Evolutionary conservation across 2,329 filamentous ascomycete genomes (phyloP), one percentile per base, ranked within the genome.

Genomic region (Alternaria dauci): DNA sequence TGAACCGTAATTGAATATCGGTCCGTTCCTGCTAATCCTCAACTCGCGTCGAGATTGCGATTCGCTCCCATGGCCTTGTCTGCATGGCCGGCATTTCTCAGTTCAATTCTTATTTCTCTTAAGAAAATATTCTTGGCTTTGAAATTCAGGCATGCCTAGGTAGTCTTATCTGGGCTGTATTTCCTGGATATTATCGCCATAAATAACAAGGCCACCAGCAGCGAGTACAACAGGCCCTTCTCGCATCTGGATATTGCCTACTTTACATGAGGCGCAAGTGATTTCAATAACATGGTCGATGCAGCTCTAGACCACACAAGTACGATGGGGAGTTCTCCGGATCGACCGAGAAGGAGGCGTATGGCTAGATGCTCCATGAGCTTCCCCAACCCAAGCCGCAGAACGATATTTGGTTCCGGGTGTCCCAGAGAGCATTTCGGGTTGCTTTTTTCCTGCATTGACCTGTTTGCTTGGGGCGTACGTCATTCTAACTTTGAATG

Each of bases 351-450:
- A 50, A 50, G 8, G 46, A 50, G 34, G 34, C 46, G 38, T 20
- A 50, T 20, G 46, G 46, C 18, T 48, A n/a, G 8, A 36, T n/a
- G 32, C 46, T 48, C 34, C 30, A 36, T 48, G 30, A 18, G 30
- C 30, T 36, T 48, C 30, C 25, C 34, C 46, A 14, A 48, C 30
- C 18, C 30, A 8, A 11, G 23, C 46, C 32, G 34, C 20, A n/a
- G 26, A 25, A 50, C 46, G 34, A 50, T 50, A 50, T 32, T 50
- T n/a, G 46, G 46, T 50, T 36, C 32, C 46, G 32, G 32, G 30
- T 50, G 46, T 36, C 46, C 26, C 25, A 0, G 26, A n/a, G 32
- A 50, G 14, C 5, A 20, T 32, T 20, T 36, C 30, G 46, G 46
- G 38, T 50, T 36, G 46, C 36, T 20, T 9, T 9, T 18, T 30